phyloP scores from a whole-genome alignment of 305 asterid genomes.

The Fraxinus greggii region DNA sequence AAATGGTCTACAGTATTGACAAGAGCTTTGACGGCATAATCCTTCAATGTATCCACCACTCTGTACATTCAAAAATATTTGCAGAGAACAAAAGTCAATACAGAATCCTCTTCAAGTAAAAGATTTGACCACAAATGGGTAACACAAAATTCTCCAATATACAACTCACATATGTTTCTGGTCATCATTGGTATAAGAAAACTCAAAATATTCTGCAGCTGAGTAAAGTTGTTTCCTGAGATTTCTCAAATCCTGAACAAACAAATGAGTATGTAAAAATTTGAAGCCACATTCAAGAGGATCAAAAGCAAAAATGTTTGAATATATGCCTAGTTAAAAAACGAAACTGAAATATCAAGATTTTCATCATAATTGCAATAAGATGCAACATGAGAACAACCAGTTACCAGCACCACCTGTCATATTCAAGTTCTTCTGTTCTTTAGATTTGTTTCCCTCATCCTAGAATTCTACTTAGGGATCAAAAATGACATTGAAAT shows the following conservation, averaged over 20 bases:
- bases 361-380: not conserved
- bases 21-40: slow-evolving; percentile 85
- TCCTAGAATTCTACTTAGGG: not conserved
- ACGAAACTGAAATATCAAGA: not conserved
- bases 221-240: not conserved
- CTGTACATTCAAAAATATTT: slow-evolving; percentile 27
- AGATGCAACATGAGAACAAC: not conserved
- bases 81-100: not conserved
- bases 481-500: not conserved
- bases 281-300: not conserved
- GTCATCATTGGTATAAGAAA: not conserved
- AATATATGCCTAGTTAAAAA: not conserved
- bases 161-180: not conserved
- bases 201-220: not conserved
- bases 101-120: not conserved
- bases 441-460: not conserved
- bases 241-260: not conserved
- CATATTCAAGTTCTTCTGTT: not conserved
- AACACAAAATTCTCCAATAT: not conserved
- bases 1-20: slow-evolving; percentile 37
- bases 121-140: not conserved
- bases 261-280: not conserved
- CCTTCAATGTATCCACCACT: slow-evolving; percentile 82
- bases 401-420: not conserved
- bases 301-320: not conserved